phyloP scores from a whole-genome alignment of 2,329 filamentous ascomycete species.

The Fusarium siculi region DNA sequence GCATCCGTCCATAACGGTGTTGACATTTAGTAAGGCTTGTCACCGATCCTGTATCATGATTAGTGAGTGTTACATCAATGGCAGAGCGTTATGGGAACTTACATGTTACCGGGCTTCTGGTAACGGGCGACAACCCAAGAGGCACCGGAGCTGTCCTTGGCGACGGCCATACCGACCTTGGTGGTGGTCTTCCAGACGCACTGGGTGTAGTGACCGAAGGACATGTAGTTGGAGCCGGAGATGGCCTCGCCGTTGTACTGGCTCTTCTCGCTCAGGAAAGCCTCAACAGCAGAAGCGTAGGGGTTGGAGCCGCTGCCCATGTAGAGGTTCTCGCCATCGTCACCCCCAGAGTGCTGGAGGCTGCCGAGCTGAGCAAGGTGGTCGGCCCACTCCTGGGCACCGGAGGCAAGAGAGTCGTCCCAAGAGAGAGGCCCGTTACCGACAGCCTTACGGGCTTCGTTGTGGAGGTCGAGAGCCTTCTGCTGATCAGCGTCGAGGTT shows the following conservation, averaged over 20 bases:
- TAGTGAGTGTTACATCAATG: slow-evolving; percentile 10
- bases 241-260: slow-evolving; percentile 37
- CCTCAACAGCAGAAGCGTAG: slow-evolving; percentile 30
- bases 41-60: slow-evolving; percentile 32
- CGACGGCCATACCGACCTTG: slow-evolving; percentile 41
- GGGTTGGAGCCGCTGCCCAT: slow-evolving; percentile 28
- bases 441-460: slow-evolving; percentile 38
- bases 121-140: slow-evolving; percentile 42
- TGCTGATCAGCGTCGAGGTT: slow-evolving; percentile 36
- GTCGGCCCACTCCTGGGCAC: slow-evolving; percentile 40
- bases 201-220: slow-evolving; percentile 43
- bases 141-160: slow-evolving; percentile 26
- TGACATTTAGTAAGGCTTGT: slow-evolving; percentile 33
- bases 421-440: slow-evolving; percentile 33
- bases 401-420: slow-evolving; percentile 37
- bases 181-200: slow-evolving; percentile 40
- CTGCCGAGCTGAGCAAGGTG: slow-evolving; percentile 34
- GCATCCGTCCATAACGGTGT: slow-evolving; percentile 1
- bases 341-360: slow-evolving; percentile 32
- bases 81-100: slow-evolving; percentile 4
- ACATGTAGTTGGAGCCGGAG: slow-evolving; percentile 32
- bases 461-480: slow-evolving; percentile 41
- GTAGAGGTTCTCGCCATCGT: slow-evolving; percentile 43
- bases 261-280: slow-evolving; percentile 41
- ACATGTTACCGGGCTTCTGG: slow-evolving; percentile 42